These are phyloP conservation scores for Suhomyces coccinellae DNA, from an alignment of 1,139 yeast genomes.

Conservation along the genomic window DNA sequence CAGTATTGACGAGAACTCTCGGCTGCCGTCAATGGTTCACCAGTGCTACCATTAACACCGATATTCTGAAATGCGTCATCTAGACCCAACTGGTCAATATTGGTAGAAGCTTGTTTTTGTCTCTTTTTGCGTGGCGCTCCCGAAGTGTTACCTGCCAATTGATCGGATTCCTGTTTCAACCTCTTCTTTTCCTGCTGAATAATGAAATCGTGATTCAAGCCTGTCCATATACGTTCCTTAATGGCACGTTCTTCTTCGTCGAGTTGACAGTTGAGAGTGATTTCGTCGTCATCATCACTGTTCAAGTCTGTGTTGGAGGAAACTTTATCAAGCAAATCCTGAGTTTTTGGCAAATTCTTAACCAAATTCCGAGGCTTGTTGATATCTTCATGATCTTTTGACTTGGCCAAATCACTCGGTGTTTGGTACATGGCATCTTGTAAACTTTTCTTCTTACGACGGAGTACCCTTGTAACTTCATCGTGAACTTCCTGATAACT, in stretches of 20 bases:
- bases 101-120: slow-evolving; percentile 22
- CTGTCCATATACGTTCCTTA: slow-evolving; percentile 85
- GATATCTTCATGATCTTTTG: slow-evolving; percentile 14
- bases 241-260: slow-evolving; percentile 64
- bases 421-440: slow-evolving; percentile 23
- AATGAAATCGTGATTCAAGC: slow-evolving; percentile 81
- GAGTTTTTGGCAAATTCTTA: slow-evolving; percentile 54
- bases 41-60: slow-evolving; percentile 43
- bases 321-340: slow-evolving; percentile 51
- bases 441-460: slow-evolving; percentile 24
- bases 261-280: slow-evolving; percentile 57
- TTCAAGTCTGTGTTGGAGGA: slow-evolving; percentile 58
- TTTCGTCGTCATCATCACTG: slow-evolving; percentile 76
- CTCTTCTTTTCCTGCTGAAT: slow-evolving; percentile 84
- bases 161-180: slow-evolving; percentile 84
- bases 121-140: slow-evolving; percentile 43
- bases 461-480: slow-evolving; percentile 24
- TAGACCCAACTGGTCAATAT: slow-evolving; percentile 25
- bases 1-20: slow-evolving; percentile 75
- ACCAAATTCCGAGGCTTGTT: slow-evolving; percentile 59
- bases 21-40: slow-evolving; percentile 57
- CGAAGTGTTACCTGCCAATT: slow-evolving; percentile 70
- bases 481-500: slow-evolving; percentile 21
- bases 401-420: slow-evolving; percentile 24
- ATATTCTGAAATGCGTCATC: slow-evolving; percentile 39